Evolutionary conservation across 257 asterid genomes (phyloP).

Genomic region (Rhazya stricta): DNA sequence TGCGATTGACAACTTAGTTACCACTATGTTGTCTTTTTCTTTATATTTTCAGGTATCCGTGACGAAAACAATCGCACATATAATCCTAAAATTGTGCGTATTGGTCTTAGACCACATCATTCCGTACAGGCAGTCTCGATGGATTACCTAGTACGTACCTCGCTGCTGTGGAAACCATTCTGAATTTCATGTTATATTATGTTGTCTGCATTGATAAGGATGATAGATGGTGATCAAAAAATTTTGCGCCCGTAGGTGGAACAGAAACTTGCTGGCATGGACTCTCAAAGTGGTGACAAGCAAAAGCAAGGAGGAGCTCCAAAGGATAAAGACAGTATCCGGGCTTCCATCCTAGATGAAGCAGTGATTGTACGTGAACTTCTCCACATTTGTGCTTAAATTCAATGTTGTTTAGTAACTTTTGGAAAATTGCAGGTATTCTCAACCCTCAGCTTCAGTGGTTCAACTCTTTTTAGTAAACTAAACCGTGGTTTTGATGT

Average conservation of each 20-base stretch:
- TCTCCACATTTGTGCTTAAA: constrained; percentile 15
- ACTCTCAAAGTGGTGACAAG: constrained; percentile 70
- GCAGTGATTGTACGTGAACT: constrained; percentile 73
- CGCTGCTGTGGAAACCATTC: constrained; percentile 5
- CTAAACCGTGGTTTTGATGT: constrained; percentile 89
- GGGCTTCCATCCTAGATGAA: constrained; percentile 87
- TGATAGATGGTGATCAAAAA: constrained; percentile 9
- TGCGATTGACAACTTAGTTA: background rate
- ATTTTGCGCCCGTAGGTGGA: constrained; percentile 49
- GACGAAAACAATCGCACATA: constrained; percentile 82
- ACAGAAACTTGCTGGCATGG: constrained; percentile 74
- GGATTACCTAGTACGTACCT: constrained; percentile 74
- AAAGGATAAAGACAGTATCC: constrained; percentile 75
- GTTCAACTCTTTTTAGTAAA: constrained; percentile 72
- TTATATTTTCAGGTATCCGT: constrained; percentile 64
- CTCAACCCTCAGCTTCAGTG: constrained; percentile 97
- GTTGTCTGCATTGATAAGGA: background rate
- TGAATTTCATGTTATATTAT: background rate
- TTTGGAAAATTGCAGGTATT: constrained; percentile 63
- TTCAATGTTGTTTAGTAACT: constrained; percentile 18
- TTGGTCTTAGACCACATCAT: constrained; percentile 90
- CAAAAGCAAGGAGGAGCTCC: constrained; percentile 75
- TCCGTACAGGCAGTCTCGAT: constrained; percentile 91
- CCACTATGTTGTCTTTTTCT: constrained; percentile 9
- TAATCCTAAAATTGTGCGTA: constrained; percentile 91